A percentile compares a stretch with the other conserved stretches of the same genome.
Conservation (phyloP, 208 protist species). For the Wallacemonas collosoma region DNA sequence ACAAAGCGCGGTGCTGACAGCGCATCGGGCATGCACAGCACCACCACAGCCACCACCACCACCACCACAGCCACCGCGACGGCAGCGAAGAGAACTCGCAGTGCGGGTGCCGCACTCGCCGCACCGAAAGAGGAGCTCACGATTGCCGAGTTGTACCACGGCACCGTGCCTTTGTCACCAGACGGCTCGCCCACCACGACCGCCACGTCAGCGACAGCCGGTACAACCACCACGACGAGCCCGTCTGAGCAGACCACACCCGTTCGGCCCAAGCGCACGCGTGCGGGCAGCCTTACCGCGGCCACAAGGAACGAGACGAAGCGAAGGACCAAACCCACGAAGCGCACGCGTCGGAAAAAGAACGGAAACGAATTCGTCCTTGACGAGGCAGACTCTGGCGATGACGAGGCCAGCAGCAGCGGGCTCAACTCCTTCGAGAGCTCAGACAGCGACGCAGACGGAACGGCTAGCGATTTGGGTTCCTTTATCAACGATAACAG, state of each 20-base stretch:
- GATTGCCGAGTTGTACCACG: conserved; percentile 15
- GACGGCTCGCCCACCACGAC: conserved; percentile 1
- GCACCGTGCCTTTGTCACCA: background rate
- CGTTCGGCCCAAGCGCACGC: background rate
- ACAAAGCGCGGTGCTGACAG: background rate
- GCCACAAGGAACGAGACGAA: background rate
- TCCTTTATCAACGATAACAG: conserved; percentile 30
- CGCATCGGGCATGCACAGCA: too few relatives aligned
- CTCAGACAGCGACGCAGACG: conserved; percentile 1
- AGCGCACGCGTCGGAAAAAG: conserved; percentile 7
- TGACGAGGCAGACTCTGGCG: conserved; percentile 20
- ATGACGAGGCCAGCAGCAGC: conserved; percentile 4
- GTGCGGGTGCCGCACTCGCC: background rate
- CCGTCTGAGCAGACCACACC: background rate
- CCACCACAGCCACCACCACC: background rate
- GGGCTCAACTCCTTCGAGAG: conserved; percentile 8
- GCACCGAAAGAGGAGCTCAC: conserved; percentile 3
- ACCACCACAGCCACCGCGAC: background rate
- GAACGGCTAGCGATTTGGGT: conserved; percentile 10
- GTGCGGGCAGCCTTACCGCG: background rate
- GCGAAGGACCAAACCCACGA: background rate
- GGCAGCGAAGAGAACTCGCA: background rate
- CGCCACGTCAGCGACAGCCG: background rate
- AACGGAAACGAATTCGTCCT: conserved; percentile 31
- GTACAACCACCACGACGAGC: conserved; percentile 17